Base-by-base conservation (phyloP, 306 rosid species). In the Pueraria montana region DNA sequence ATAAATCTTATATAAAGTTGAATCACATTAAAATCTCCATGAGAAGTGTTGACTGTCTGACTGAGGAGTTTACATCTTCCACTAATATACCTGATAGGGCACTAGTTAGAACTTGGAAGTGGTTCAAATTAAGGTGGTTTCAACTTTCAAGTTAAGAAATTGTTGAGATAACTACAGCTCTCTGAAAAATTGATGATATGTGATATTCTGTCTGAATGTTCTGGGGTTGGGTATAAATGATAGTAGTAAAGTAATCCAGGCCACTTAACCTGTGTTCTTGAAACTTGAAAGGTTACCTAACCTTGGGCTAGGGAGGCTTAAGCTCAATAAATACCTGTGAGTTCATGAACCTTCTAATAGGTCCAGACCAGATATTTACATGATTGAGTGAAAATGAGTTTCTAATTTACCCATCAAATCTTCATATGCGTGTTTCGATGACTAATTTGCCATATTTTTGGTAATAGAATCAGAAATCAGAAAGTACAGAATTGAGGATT, bases 271-370 rank as follows among this genome's bases (percentile, higher is more conserved):
- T 56, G 53, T 53, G 24, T 80, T 68, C 75, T 40, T 66, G 14
- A 66, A 70, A 38, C 75, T 40, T 66, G 14, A 66, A 70, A 38
- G 65, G 42, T 23, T 64, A 62, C 43, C 46, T 17, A 64, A 62
- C 67, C 20, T 74, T 52, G 69, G 61, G 42, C 30, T 14, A 67
- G 77, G 76, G 50, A 82, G 32, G 27, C 68, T 52, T 82, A 10
- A 64, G 67, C 75, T 32, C 43, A 72, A 65, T 0, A 34, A 52
- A 26, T 45, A 59, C 7, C 66, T 64, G 13, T 46, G 46, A 71
- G 38, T 84, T 40, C 56, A 27, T 48, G 36, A 74, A 74, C 82
- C 71, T 79, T 52, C 68, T 75, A 43, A 46, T 21, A 38, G 79
- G 70, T 34, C 68, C 74, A 46, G 77, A 72, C 70, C 50, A 43